These are phyloP conservation scores for Epichloe baconii DNA, from an alignment of 2,329 filamentous ascomycete species.

Conservation along the genomic window DNA sequence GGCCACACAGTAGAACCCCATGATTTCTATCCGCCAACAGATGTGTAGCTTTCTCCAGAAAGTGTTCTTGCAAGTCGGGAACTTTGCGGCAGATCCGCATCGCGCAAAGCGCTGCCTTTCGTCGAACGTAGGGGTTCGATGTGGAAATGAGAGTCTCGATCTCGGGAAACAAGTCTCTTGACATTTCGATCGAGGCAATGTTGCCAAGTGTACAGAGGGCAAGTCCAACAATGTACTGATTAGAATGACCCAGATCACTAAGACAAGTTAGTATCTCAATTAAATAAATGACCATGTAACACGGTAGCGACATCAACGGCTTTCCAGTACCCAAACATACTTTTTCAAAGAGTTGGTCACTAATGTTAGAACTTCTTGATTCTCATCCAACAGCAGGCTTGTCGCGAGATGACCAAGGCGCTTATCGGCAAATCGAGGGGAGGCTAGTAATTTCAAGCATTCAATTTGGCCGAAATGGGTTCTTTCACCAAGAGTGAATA, in stretches of 20 bases:
- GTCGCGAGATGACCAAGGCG: slow-evolving; percentile 89
- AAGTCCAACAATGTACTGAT: slow-evolving; percentile 95
- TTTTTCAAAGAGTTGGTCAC: slow-evolving; percentile 98
- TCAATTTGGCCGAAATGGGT: slow-evolving; percentile 99
- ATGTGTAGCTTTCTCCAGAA: slow-evolving; percentile 82
- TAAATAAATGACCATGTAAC: neutral
- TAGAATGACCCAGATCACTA: slow-evolving; percentile 91
- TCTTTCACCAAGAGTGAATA: slow-evolving; percentile 92
- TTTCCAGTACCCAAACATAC: slow-evolving; percentile 34
- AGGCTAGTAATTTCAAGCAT: slow-evolving; percentile 93
- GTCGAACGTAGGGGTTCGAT: slow-evolving; percentile 93
- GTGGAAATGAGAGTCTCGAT: slow-evolving; percentile 86
- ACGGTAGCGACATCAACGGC: neutral
- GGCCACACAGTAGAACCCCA: slow-evolving; percentile 80
- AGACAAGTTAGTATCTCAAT: slow-evolving; percentile 8
- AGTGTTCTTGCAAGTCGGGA: slow-evolving; percentile 92
- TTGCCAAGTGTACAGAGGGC: slow-evolving; percentile 94
- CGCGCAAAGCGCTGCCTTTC: slow-evolving; percentile 94
- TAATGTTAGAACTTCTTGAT: slow-evolving; percentile 91
- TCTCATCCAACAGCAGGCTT: slow-evolving; percentile 92
- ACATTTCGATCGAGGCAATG: slow-evolving; percentile 97
- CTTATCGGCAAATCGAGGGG: slow-evolving; percentile 95
- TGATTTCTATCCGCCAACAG: slow-evolving; percentile 89
- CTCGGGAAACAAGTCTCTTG: slow-evolving; percentile 89
- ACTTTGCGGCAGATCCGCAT: slow-evolving; percentile 99